Conservation (phyloP, 441 rosid species). For the Erysimum pusillum region DNA sequence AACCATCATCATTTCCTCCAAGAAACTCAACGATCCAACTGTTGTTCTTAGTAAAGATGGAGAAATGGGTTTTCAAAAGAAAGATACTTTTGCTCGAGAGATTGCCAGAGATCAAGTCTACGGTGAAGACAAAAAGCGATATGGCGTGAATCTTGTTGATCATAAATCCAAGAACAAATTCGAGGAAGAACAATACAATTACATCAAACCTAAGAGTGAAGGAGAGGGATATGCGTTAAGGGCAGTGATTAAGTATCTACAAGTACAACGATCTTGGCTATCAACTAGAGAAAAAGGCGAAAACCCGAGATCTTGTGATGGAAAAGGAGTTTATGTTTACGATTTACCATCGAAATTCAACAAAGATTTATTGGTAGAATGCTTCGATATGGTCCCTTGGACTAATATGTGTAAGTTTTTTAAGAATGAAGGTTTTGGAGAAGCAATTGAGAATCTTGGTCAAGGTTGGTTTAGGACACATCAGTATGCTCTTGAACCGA, state of each 20-base stretch:
- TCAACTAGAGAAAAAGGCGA: constrained; percentile 36
- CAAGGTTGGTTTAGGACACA: constrained; percentile 73
- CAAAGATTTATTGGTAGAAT: constrained; percentile 75
- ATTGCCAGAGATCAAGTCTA: neutral
- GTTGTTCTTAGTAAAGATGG: constrained; percentile 5
- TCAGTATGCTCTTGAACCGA: constrained; percentile 83
- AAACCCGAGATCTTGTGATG: constrained; percentile 53
- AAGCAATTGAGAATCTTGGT: constrained; percentile 63
- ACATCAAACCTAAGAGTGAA: neutral
- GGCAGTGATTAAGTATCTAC: constrained; percentile 48
- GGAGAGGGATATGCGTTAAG: neutral
- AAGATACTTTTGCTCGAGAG: neutral
- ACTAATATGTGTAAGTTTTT: constrained; percentile 66
- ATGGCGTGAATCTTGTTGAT: neutral
- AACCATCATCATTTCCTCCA: constrained; percentile 63
- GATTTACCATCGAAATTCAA: constrained; percentile 84
- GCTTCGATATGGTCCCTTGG: constrained; percentile 91
- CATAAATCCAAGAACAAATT: constrained; percentile 25
- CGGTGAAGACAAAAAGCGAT: neutral
- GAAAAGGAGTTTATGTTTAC: constrained; percentile 74
- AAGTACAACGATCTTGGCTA: constrained; percentile 74
- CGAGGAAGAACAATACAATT: neutral
- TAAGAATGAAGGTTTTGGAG: constrained; percentile 65
- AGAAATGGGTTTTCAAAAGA: neutral
- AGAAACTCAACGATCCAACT: constrained; percentile 60